phyloP scores from a whole-genome alignment of 2,329 filamentous ascomycete species.

The Fusarium kyushuense region DNA sequence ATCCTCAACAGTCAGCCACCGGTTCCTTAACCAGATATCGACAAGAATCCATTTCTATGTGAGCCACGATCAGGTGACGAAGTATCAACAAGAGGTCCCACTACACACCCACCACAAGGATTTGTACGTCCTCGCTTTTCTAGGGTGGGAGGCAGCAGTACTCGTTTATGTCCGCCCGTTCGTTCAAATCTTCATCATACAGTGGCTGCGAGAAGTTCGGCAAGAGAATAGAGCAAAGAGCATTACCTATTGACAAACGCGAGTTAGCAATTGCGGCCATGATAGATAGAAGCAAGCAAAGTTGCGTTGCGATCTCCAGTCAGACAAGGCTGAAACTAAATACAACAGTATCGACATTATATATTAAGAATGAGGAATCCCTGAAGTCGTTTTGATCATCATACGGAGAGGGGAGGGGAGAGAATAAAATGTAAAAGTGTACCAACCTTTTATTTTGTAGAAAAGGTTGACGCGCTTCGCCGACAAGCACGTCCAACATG shows the following conservation, averaged over 20 bases:
- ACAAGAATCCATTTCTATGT: constrained; percentile 49
- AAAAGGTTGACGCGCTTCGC: constrained; percentile 11
- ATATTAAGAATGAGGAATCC: constrained; percentile 77
- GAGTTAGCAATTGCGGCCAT: constrained; percentile 54
- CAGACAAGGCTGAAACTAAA: constrained; percentile 78
- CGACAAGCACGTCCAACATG: constrained; percentile 14
- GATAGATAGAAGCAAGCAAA: constrained; percentile 23
- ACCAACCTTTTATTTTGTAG: constrained; percentile 61
- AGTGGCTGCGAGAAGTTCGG: constrained; percentile 44
- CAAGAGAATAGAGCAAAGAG: constrained; percentile 14
- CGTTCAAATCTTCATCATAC: constrained; percentile 75
- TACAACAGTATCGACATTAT: constrained; percentile 72
- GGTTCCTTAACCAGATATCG: constrained; percentile 35
- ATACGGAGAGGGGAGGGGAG: constrained; percentile 54
- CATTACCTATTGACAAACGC: constrained; percentile 58
- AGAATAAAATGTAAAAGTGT: constrained; percentile 7
- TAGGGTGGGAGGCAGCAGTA: constrained; percentile 60
- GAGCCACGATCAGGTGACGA: constrained; percentile 71
- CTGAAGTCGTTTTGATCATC: constrained; percentile 73
- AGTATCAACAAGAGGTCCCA: constrained; percentile 72
- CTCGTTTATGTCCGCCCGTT: constrained; percentile 77
- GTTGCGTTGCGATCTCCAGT: constrained; percentile 56
- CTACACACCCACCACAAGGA: constrained; percentile 64
- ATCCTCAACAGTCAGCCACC: constrained; percentile 50
- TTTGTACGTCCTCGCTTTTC: constrained; percentile 73